These are phyloP conservation scores for Apophysomyces ossiformis DNA, from an alignment of 371 early-diverging fungal genomes.

Conservation along the genomic window DNA sequence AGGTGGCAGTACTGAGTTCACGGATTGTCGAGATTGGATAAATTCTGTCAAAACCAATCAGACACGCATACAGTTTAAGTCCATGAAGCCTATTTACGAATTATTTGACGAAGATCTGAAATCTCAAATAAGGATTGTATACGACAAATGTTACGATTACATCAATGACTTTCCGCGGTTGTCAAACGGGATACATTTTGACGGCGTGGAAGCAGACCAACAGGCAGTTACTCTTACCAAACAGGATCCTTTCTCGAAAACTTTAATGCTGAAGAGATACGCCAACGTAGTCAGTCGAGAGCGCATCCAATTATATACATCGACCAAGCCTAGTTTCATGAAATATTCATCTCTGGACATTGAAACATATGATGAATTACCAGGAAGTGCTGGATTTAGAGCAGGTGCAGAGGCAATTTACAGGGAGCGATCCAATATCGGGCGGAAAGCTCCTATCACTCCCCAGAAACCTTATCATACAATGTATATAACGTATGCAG, in stretches of 20 bases:
- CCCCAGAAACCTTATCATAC: background rate
- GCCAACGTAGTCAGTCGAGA: background rate
- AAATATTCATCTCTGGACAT: background rate
- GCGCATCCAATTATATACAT: background rate
- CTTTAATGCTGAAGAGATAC: background rate
- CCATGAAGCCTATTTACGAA: background rate
- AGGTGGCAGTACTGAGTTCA: background rate
- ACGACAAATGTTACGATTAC: background rate
- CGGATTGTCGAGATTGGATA: constrained; percentile 6
- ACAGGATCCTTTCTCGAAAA: background rate
- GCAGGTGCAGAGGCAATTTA: background rate
- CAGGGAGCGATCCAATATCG: background rate
- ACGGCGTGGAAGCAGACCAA: background rate
- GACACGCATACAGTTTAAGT: constrained; percentile 3
- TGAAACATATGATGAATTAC: background rate
- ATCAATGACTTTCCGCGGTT: background rate
- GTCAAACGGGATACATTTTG: background rate
- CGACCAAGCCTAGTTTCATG: background rate
- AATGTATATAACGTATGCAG: background rate
- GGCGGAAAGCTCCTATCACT: background rate
- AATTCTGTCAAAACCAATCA: background rate
- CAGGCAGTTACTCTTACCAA: background rate
- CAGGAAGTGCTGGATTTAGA: background rate
- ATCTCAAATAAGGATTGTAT: background rate
- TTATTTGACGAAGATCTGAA: background rate